Evolutionary conservation across 768 basidiomycete genomes (phyloP).

Genomic region (Russula sp.): DNA sequence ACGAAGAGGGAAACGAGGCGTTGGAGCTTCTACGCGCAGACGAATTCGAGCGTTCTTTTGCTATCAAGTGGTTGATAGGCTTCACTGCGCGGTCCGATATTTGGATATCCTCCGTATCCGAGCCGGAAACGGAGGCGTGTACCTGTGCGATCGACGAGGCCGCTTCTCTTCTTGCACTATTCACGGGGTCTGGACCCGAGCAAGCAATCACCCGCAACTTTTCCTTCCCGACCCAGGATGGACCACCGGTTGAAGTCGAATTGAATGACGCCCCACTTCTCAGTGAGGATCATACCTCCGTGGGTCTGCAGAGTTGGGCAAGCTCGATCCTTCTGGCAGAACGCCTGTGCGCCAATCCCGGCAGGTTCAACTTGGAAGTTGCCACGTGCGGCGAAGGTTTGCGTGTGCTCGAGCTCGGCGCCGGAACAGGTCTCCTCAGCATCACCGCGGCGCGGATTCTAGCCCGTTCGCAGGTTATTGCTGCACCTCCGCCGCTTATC

Average conservation of each 20-base stretch:
- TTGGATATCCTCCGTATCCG: slow-evolving; percentile 36
- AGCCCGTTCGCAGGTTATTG: slow-evolving; percentile 9
- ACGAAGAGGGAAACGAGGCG: slow-evolving; percentile 28
- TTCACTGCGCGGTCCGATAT: slow-evolving; percentile 54
- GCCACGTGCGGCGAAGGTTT: background rate
- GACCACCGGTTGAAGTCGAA: slow-evolving; percentile 39
- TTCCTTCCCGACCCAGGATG: slow-evolving; percentile 34
- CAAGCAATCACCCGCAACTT: slow-evolving; percentile 47
- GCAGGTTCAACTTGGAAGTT: slow-evolving; percentile 34
- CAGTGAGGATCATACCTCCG: slow-evolving; percentile 64
- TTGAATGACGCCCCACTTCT: slow-evolving; percentile 66
- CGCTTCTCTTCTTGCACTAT: slow-evolving; percentile 48
- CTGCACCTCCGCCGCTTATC: slow-evolving; percentile 33
- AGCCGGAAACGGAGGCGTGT: slow-evolving; percentile 38
- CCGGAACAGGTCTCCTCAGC: slow-evolving; percentile 80
- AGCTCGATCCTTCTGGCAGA: slow-evolving; percentile 68
- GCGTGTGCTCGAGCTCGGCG: slow-evolving; percentile 70
- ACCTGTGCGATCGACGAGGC: slow-evolving; percentile 48
- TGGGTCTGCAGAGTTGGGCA: slow-evolving; percentile 83
- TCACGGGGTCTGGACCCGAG: slow-evolving; percentile 40
- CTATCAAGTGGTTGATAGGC: slow-evolving; percentile 71
- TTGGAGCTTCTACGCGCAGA: slow-evolving; percentile 52
- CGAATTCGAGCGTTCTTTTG: slow-evolving; percentile 56
- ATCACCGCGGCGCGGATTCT: slow-evolving; percentile 54
- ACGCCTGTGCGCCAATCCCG: slow-evolving; percentile 47